Evolutionary conservation across 179 eudicot species (phyloP), one percentile per base, ranked within the genome.

Genomic region (Heliamphora pulchella): DNA sequence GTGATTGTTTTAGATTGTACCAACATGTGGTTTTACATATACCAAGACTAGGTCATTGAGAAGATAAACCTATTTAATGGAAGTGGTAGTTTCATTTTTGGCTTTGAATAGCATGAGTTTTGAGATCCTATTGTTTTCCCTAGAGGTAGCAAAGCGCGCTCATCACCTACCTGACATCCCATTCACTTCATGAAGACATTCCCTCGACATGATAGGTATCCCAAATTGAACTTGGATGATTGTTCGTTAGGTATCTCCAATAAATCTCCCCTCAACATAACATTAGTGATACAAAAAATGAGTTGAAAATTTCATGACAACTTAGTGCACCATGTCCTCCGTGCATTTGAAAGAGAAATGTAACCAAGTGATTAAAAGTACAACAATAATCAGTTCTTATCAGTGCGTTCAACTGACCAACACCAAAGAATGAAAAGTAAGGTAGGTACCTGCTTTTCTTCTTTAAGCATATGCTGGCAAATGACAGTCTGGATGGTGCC

Each of bases 391-490:
- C 48, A 75, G 46, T 39, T 13, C 57, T 44, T 57, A n/a, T 41
- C 7, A 57, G 14, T 8, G 31, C 13, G 59, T 8, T 62, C 13
- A 76, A 17, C 54, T 44, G 1, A 8, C 18, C 67, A 17, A 68
- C 53, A 63, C 14, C 39, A 44, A 50, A 55, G 13, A 43, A 57
- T 2, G 17, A n/a, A 18, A 69, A 78, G 31, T 47, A 76, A 65
- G 59, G 63, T 43, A 46, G 57, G 8, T 86, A 91, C 98, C 97
- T 94, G 97, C 64, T 91, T 82, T 83, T 96, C 99, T 89, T 96
- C 98, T 89, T 96, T 96, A 55, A 87, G 82, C 97, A 94, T 91
- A 86, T 96, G 99, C 82, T 90, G 90, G 80, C 83, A 83, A 62
- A 96, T 88, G 61, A 83, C 83, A 13, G 85, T 80, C 81, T 83